Conservation (phyloP, 2,329 filamentous ascomycete species). For the Sphaerulina populicola region DNA sequence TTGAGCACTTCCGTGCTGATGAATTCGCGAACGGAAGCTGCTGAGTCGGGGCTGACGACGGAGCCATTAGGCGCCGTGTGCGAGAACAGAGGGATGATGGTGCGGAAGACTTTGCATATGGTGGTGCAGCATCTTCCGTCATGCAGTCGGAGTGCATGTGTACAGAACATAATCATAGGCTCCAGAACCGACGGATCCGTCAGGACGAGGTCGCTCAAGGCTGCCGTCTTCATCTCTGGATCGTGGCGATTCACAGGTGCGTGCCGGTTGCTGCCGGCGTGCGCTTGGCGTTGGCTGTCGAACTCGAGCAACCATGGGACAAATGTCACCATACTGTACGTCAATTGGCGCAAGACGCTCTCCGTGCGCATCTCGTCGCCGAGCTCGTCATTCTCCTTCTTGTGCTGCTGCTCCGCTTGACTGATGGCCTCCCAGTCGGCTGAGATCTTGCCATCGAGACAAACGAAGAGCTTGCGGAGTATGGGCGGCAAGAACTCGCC, state of each 20-base stretch:
- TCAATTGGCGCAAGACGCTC: conserved; percentile 86
- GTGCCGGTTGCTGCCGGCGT: conserved; percentile 9
- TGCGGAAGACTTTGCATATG: conserved; percentile 77
- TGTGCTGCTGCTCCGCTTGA: conserved; percentile 49
- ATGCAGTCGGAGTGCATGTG: conserved; percentile 78
- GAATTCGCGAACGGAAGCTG: conserved; percentile 70
- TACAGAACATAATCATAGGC: conserved; percentile 83
- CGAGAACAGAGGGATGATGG: conserved; percentile 70
- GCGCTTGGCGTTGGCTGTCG: conserved; percentile 50
- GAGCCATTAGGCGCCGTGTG: conserved; percentile 27
- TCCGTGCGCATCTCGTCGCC: conserved; percentile 98
- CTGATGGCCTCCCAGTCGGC: conserved; percentile 74
- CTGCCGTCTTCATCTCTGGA: conserved; percentile 37
- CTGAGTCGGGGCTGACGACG: conserved; percentile 33
- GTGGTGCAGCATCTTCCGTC: conserved; percentile 82
- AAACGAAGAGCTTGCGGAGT: conserved; percentile 69
- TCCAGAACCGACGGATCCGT: conserved; percentile 70
- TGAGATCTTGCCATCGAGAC: conserved; percentile 80
- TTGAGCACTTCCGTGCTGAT: conserved; percentile 82
- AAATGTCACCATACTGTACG: conserved; percentile 85
- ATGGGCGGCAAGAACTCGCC: conserved; percentile 77
- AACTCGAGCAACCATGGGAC: conserved; percentile 76
- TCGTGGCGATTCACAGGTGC: conserved; percentile 9
- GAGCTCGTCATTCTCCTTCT: conserved; percentile 61
- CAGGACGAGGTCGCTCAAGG: conserved; percentile 75